Evolutionary conservation across 257 asterid species (phyloP).

Genomic region (Nicotiana tabacum): DNA sequence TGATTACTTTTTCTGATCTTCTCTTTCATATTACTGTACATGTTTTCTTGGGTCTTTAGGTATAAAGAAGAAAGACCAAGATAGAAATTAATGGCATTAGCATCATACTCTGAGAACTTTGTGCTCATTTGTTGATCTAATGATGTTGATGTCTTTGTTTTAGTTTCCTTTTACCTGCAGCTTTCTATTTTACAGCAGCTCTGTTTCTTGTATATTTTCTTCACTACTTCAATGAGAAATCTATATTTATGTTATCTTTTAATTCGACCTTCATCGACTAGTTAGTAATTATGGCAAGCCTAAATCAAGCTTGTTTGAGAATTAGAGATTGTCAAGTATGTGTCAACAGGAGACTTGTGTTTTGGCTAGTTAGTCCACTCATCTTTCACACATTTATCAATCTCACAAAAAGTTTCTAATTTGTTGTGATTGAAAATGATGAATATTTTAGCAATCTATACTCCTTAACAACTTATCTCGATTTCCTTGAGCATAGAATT

Average conservation of each 20-base stretch:
- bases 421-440: neutral
- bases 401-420: neutral
- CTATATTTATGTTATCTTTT: neutral
- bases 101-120: neutral
- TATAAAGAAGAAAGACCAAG: neutral
- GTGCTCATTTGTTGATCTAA: neutral
- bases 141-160: neutral
- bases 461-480: neutral
- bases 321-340: neutral
- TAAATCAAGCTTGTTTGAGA: neutral
- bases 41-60: neutral
- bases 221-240: neutral
- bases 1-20: neutral
- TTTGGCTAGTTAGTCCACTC: neutral
- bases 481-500: neutral
- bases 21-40: neutral
- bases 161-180: neutral
- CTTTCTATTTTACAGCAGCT: neutral
- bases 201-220: neutral
- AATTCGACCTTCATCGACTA: neutral
- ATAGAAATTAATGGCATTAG: neutral
- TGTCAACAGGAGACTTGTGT: neutral
- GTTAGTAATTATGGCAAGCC: neutral
- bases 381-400: neutral
- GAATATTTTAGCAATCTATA: neutral